Base-by-base conservation (phyloP, 768 basidiomycete species). In the Lentinus brumalis region DNA sequence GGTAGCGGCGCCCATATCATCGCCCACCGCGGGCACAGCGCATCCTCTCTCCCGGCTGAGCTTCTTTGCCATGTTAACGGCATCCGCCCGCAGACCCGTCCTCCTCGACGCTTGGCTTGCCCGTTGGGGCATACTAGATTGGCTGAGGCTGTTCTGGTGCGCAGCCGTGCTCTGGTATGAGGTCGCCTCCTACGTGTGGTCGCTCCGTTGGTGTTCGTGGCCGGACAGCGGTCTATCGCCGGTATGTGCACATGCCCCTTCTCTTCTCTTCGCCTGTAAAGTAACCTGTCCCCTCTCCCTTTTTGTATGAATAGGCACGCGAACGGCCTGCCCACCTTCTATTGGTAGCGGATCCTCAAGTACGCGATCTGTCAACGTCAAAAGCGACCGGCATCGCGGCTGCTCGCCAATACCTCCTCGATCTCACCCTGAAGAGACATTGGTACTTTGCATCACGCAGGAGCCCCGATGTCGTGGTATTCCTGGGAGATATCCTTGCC, bases 401-500 rank as follows among this genome's bases (percentile, higher is more conserved):
- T 29, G 21, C 64, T n/a, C 62, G 55, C 40, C 58, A 65, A 31
- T 58, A 50, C 62, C 68, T 92, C 56, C 85, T 89, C 51, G 90
- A 96, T 74, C 78, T 89, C 62, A 91, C 91, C 70, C 77, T 96
- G 59, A 84, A 89, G 46, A 94, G 92, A 73, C 87, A 79, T 65
- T 97, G 94, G 94, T 80, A 79, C 59, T 85, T 79, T 14, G 88
- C 86, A 3, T 60, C 41, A 3, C 77, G 83, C 52, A 75, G 83
- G 61, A 77, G 74, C 38, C 90, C 94, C 8, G 85, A 96, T 71
- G 83, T 77, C n/a, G 84, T 96, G 8, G 76, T 97, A 4, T 90
- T 96, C 64, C 77, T 94, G 26, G 95, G 95, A 41, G 94, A 97
- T 71, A 89, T 96, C 89, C 83, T 96, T 81, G 93, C 94, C 63